Conservation (phyloP, 2,329 filamentous ascomycete species). For the Aspergillus phoenicis region DNA sequence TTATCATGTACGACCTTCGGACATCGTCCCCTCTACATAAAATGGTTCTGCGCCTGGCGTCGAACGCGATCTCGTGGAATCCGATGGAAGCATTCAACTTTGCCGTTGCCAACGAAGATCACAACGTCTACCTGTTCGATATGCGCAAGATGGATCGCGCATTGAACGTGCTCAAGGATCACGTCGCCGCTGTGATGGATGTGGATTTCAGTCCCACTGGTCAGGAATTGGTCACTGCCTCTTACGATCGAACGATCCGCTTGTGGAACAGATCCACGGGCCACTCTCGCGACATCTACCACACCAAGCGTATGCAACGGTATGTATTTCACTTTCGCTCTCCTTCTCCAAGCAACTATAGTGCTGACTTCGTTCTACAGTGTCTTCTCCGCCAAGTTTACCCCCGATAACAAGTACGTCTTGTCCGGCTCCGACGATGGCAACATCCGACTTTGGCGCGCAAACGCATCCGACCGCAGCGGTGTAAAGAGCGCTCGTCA, state of each 20-base stretch:
- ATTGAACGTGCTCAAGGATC: conserved; percentile 85
- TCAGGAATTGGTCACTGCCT: conserved; percentile 87
- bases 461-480: conserved; percentile 78
- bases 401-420: conserved; percentile 85
- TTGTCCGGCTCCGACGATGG: conserved; percentile 92
- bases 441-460: conserved; percentile 86
- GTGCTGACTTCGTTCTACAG: conserved; percentile 42
- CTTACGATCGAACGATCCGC: conserved; percentile 84
- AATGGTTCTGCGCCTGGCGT: conserved; percentile 77
- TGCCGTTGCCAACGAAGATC: conserved; percentile 89
- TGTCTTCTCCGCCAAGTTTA: conserved; percentile 82
- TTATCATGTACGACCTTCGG: conserved; percentile 90
- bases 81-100: conserved; percentile 97
- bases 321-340: conserved; percentile 25
- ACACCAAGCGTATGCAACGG: conserved; percentile 95
- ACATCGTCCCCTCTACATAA: conserved; percentile 82
- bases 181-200: conserved; percentile 92
- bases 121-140: conserved; percentile 91
- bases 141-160: conserved; percentile 88
- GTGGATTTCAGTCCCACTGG: conserved; percentile 94
- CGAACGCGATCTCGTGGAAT: conserved; percentile 87
- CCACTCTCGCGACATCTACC: conserved; percentile 89
- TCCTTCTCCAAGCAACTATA: background rate
- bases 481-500: conserved; percentile 85
- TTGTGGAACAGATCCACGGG: conserved; percentile 80